phyloP scores from a whole-genome alignment of 1,139 yeast species.

The Debaryomyces robertsiae region DNA sequence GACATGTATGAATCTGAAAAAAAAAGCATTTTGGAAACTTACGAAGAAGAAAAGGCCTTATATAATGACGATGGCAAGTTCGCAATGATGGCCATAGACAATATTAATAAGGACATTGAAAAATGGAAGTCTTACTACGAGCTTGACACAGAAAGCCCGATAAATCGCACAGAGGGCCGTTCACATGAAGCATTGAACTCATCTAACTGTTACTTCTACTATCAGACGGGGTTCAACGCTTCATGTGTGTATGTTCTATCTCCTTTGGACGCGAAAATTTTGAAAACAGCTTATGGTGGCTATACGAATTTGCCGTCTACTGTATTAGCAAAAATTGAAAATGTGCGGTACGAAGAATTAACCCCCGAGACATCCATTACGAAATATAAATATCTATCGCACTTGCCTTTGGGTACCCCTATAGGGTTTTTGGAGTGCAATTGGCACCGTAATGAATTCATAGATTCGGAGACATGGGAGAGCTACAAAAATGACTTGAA shows the following conservation, averaged over 20 bases:
- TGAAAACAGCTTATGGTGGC: slow-evolving; percentile 56
- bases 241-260: slow-evolving; percentile 69
- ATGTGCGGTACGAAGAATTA: slow-evolving; percentile 65
- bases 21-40: slow-evolving; percentile 44
- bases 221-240: slow-evolving; percentile 74
- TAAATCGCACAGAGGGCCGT: not conserved
- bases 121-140: slow-evolving; percentile 27
- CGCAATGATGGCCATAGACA: slow-evolving; percentile 56
- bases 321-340: slow-evolving; percentile 65
- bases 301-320: slow-evolving; percentile 70
- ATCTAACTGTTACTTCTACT: slow-evolving; percentile 33
- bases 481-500: slow-evolving; percentile 60
- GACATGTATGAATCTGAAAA: slow-evolving; percentile 62
- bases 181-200: not conserved
- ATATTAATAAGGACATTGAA: slow-evolving; percentile 51
- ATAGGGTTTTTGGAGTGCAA: slow-evolving; percentile 84
- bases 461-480: slow-evolving; percentile 54
- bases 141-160: not conserved
- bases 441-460: slow-evolving; percentile 57
- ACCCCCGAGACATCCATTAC: slow-evolving; percentile 54
- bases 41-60: slow-evolving; percentile 57
- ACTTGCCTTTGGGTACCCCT: slow-evolving; percentile 83
- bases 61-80: slow-evolving; percentile 64
- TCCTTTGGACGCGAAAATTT: slow-evolving; percentile 74
- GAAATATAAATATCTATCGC: slow-evolving; percentile 73